Evolutionary conservation across 345 rosid genomes (phyloP).

Genomic region (Populus alba): DNA sequence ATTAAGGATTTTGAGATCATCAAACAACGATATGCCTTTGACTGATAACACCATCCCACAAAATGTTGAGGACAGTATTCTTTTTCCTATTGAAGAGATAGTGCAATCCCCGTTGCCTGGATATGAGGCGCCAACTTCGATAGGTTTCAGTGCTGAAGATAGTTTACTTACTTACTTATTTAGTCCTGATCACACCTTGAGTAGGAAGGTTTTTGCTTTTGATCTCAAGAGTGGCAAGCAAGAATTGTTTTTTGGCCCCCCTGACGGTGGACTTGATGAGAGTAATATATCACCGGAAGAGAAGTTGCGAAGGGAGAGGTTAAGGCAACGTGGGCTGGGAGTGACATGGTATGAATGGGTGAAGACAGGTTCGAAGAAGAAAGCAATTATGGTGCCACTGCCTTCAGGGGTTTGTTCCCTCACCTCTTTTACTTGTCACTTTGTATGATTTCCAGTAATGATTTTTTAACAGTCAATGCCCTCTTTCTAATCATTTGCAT

Average conservation of each 20-base stretch:
- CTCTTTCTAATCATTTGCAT: background rate
- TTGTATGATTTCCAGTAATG: background rate
- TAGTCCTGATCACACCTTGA: conserved; percentile 74
- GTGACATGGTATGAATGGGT: conserved; percentile 95
- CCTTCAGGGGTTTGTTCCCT: conserved; percentile 77
- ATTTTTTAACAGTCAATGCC: background rate
- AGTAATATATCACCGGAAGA: conserved; percentile 81
- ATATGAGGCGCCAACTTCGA: conserved; percentile 64
- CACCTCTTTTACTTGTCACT: conserved; percentile 5
- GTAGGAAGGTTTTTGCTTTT: conserved; percentile 61
- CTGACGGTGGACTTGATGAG: conserved; percentile 91
- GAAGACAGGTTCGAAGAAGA: conserved; percentile 64
- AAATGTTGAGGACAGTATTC: conserved; percentile 35
- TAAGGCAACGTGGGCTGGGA: conserved; percentile 87
- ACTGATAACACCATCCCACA: conserved; percentile 43
- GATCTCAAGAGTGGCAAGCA: conserved; percentile 61
- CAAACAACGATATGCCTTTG: conserved; percentile 44
- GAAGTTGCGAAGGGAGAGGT: conserved; percentile 88
- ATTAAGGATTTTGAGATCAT: conserved; percentile 47
- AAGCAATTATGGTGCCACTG: conserved; percentile 77
- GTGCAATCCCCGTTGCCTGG: conserved; percentile 94
- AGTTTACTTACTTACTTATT: conserved; percentile 57
- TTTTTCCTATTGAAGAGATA: conserved; percentile 72
- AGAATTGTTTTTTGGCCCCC: conserved; percentile 66
- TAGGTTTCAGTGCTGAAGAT: conserved; percentile 88